Evolutionary conservation across 345 rosid genomes (phyloP).

Genomic region (Lenwebbia sp.): DNA sequence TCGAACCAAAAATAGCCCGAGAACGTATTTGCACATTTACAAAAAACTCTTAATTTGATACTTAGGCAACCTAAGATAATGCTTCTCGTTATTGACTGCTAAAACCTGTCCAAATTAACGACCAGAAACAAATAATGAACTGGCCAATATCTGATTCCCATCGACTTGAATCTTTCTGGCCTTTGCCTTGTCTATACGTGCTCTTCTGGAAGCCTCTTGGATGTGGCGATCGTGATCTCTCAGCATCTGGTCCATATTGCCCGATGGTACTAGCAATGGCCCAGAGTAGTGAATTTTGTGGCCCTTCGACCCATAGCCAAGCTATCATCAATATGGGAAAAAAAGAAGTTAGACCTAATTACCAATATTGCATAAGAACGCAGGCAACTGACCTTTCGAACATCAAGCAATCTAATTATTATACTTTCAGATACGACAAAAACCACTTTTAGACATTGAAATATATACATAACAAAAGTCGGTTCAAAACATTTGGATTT

Average conservation of each 20-base stretch:
- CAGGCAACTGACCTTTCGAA: background rate
- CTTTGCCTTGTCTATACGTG: constrained; percentile 80
- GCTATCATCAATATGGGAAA: constrained; percentile 15
- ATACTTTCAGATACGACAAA: background rate
- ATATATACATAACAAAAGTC: background rate
- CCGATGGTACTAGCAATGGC: constrained; percentile 76
- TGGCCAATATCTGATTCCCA: constrained; percentile 47
- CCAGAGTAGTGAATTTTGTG: constrained; percentile 94
- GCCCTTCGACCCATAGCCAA: constrained; percentile 88
- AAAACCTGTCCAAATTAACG: constrained; percentile 29
- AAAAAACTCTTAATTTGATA: background rate
- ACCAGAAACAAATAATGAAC: constrained; percentile 67
- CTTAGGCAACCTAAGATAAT: background rate
- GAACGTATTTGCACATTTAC: background rate
- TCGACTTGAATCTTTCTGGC: constrained; percentile 57
- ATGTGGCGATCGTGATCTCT: constrained; percentile 96
- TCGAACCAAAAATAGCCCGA: background rate
- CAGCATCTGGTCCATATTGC: constrained; percentile 87
- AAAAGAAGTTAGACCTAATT: background rate
- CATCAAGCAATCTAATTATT: background rate
- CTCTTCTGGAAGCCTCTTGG: constrained; percentile 88
- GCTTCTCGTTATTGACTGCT: constrained; percentile 10
- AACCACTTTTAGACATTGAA: background rate
- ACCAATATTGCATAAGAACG: background rate
- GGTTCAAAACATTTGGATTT: background rate